Percentiles rank a stretch among this genome's conserved stretches.
Conservation (phyloP, 2,329 filamentous ascomycete species). For the Cyclaneusma minus region DNA sequence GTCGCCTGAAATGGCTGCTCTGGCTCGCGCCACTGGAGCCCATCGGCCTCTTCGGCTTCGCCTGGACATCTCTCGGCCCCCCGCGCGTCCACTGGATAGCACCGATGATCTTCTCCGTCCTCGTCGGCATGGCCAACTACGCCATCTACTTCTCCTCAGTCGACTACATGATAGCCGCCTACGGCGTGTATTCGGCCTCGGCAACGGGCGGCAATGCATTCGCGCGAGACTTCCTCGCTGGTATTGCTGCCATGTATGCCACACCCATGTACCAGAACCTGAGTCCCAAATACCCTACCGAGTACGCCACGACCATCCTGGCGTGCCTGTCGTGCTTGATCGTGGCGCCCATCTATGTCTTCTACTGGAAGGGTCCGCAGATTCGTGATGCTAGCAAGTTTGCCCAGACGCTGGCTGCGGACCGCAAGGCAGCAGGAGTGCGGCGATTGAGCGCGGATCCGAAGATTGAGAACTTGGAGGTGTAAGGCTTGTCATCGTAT, state of each 20-base stretch:
- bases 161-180: constrained; percentile 53
- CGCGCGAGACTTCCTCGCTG: constrained; percentile 47
- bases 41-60: constrained; percentile 46
- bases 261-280: constrained; percentile 30
- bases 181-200: constrained; percentile 49
- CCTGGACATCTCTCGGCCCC: constrained; percentile 38
- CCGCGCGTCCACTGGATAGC: constrained; percentile 41
- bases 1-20: constrained; percentile 42
- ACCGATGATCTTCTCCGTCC: constrained; percentile 39
- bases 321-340: constrained; percentile 32
- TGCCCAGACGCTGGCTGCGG: constrained; percentile 21
- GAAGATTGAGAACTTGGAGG: background rate
- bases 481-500: no score
- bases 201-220: constrained; percentile 54
- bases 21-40: constrained; percentile 42
- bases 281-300: background rate
- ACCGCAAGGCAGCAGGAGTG: background rate
- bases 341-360: constrained; percentile 34
- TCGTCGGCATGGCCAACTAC: constrained; percentile 49
- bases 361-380: constrained; percentile 38
- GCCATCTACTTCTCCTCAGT: constrained; percentile 51
- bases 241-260: constrained; percentile 44
- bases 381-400: constrained; percentile 35
- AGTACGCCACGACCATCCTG: constrained; percentile 35
- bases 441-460: background rate